Base-by-base conservation (phyloP, 345 rosid genomes). In the Eutrema heterophyllum region DNA sequence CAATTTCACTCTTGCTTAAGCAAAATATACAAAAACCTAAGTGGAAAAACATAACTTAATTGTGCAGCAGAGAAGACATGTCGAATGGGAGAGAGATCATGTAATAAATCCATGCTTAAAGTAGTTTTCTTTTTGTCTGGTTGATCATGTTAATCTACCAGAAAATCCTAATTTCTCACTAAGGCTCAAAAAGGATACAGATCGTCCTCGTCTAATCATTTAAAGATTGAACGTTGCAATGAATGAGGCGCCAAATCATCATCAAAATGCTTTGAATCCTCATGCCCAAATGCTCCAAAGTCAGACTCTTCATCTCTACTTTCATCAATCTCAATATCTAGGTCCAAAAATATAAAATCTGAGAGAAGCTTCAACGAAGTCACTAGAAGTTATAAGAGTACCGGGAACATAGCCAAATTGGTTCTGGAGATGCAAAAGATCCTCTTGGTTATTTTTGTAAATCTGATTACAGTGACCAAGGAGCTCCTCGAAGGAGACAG, bases 401-500 rank as follows among this genome's bases (percentile, higher is more conserved):
- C 36, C 7, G 4, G 38, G 38, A 35, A 81, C 51, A 57, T 84
- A 82, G 67, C 90, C 89, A 8, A 58, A 81, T 45, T 66, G 81
- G 48, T 85, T 83, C 67, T 82, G 77, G 48, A 92, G 83, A 40
- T 77, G 56, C 36, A 83, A 56, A 32, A 89, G 80, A 50, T 80
- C 78, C 5, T n/a, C 64, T 24, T 90, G 84, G 26, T 86, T 93
- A 68, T 68, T 75, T 64, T 84, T 85, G 64, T 78, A 85, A 66
- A 88, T 82, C 70, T 90, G 86, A 61, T 78, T 85, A 74, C 96
- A 90, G 51, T 93, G 93, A 74, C 98, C 94, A 50, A 90, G 68
- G 5, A 89, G 86, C 78, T 89, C 98, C 80, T 89, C 97, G 8
- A 91, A 91, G 1, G 98, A 93, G 14, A 93, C 91, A 0, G 92